phyloP scores from a whole-genome alignment of 176 grass and related monocot genomes.

The Elaeis guineensis region DNA sequence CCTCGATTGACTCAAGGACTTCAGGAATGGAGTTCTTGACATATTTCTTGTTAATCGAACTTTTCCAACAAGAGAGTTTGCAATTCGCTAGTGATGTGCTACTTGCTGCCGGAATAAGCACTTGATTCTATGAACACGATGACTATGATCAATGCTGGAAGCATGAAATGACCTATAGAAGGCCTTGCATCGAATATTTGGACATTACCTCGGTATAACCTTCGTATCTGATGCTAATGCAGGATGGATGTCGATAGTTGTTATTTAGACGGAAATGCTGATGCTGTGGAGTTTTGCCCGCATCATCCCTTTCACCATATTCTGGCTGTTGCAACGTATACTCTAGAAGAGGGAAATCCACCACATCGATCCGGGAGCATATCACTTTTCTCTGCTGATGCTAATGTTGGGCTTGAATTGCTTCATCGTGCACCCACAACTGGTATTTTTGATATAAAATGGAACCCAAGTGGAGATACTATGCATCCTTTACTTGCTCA shows the following conservation, averaged over 20 bases:
- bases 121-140: too few species aligned
- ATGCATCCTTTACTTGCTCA: conserved; percentile 53
- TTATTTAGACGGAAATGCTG: conserved; percentile 71
- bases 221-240: too few species aligned
- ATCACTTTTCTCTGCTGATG: conserved; percentile 46
- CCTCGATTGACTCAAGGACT: too few species aligned
- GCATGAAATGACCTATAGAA: too few species aligned
- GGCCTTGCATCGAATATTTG: too few species aligned
- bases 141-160: too few species aligned
- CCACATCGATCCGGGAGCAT: conserved; percentile 52
- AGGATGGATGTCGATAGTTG: conserved; percentile 70
- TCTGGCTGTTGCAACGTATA: conserved; percentile 77
- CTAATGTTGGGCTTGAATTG: conserved; percentile 28
- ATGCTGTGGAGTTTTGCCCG: conserved; percentile 82
- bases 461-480: conserved; percentile 33
- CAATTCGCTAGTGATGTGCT: too few species aligned
- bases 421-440: conserved; percentile 45
- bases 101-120: too few species aligned
- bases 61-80: too few species aligned
- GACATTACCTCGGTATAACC: too few species aligned
- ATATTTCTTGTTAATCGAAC: too few species aligned
- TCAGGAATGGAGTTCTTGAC: too few species aligned
- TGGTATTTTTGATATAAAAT: conserved; percentile 84
- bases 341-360: conserved; percentile 43
- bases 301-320: conserved; percentile 46